Percentiles rank a stretch among this genome's conserved stretches.
Conservation (phyloP, 2,329 filamentous ascomycete genomes). For the Cercospora nicotianae region DNA sequence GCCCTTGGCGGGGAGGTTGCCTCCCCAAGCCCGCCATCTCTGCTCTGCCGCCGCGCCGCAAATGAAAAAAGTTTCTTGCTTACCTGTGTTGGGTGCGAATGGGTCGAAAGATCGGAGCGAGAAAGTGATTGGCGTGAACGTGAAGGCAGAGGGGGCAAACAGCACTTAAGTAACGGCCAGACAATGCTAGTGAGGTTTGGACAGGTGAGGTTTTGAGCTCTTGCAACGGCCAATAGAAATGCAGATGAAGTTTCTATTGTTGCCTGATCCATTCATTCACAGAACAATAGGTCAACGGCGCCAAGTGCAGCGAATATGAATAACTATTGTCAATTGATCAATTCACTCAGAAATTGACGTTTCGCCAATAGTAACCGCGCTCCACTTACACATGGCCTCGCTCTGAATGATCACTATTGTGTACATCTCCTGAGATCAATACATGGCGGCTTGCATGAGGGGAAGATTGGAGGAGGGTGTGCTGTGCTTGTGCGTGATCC, state of each 20-base stretch:
- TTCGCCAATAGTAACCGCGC: background rate
- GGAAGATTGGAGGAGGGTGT: background rate
- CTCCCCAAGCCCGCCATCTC: slow-evolving; percentile 1
- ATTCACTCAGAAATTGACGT: background rate
- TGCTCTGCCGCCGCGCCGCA: background rate
- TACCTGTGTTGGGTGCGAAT: background rate
- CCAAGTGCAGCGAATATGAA: background rate
- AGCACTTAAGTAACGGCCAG: background rate
- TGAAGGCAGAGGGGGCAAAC: background rate
- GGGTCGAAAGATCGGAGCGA: background rate
- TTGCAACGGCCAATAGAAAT: slow-evolving; percentile 2
- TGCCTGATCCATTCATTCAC: background rate
- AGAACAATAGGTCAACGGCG: background rate
- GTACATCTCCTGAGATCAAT: background rate
- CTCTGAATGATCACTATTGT: background rate
- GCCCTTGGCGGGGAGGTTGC: background rate
- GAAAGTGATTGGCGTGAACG: background rate
- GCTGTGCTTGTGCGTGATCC: background rate
- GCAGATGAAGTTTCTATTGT: background rate
- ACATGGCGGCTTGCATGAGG: background rate
- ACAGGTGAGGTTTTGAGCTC: background rate
- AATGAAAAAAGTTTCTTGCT: background rate
- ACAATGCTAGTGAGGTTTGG: background rate
- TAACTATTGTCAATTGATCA: background rate
- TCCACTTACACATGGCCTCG: background rate